Evolutionary conservation across 805 yeast genomes (phyloP).

Genomic region (Kodamaea kakaduensis): DNA sequence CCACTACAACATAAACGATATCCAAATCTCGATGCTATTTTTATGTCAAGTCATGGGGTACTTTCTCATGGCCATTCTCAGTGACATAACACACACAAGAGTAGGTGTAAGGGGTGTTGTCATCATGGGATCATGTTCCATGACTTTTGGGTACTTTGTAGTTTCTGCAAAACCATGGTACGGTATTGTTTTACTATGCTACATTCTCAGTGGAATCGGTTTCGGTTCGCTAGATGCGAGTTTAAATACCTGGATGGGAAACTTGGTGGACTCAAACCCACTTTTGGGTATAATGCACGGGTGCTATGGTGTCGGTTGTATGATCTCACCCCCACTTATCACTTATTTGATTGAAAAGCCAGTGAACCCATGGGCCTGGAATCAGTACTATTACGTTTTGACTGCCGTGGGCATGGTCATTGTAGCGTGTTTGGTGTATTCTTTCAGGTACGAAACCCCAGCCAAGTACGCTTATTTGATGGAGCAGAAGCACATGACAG

Average conservation of each 20-base stretch:
- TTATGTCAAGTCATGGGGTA: constrained; percentile 54
- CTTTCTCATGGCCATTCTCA: constrained; percentile 47
- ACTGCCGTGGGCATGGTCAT: constrained; percentile 21
- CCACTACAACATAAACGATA: constrained; percentile 46
- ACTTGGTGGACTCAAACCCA: constrained; percentile 44
- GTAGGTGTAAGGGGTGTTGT: constrained; percentile 50
- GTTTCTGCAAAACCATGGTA: constrained; percentile 42
- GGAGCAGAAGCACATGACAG: constrained; percentile 10
- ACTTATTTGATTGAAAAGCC: constrained; percentile 38
- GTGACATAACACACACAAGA: constrained; percentile 36
- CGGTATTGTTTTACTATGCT: constrained; percentile 33
- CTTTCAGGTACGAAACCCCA: constrained; percentile 43
- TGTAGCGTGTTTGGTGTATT: constrained; percentile 19
- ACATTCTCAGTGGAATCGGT: constrained; percentile 49
- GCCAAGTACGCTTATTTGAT: constrained; percentile 36
- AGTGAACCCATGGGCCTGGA: constrained; percentile 43
- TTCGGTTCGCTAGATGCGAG: constrained; percentile 55
- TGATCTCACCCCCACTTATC: constrained; percentile 46
- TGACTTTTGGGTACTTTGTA: constrained; percentile 36
- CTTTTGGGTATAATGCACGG: constrained; percentile 51
- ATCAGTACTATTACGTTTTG: constrained; percentile 41
- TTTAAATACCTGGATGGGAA: constrained; percentile 51
- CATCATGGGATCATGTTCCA: constrained; percentile 28
- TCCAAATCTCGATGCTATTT: constrained; percentile 47
- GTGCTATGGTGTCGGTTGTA: constrained; percentile 51